Base-by-base conservation (phyloP, 139 green algal species). In the Chlamydomonas sp. region DNA sequence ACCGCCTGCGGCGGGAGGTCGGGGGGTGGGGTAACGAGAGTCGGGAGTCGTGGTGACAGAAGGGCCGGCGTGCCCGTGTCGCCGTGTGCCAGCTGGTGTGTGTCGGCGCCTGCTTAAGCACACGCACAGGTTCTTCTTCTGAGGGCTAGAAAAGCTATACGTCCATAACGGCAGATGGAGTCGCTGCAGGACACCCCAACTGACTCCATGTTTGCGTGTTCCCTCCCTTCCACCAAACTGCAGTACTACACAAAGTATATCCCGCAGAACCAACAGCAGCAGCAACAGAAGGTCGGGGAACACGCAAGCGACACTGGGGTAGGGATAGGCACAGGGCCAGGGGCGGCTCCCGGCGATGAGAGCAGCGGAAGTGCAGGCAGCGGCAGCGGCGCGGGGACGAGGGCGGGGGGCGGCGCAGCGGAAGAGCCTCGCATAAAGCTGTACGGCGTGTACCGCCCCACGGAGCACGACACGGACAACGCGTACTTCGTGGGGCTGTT, bases 181-280 rank as follows among this genome's bases (percentile, higher is more conserved):
- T 49, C 3, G 63, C 3, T 59, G 49, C 3, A 3, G 9, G 59
- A 82, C 15, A 61, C 15, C 5, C 15, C 71, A 16, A 73, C 67
- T 12, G 67, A n/a, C 71, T 12, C 4, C 18, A 3, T 6, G 58
- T 20, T 20, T 77, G 20, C 71, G 3, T 58, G 5, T 10, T 20
- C 20, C 9, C 3, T 20, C 18, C 71, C 71, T 59, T 5, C 18
- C 71, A 3, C 2, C 71, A 18, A 58, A 77, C 68, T 58, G n/a
- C 71, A 86, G 82, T 87, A 87, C 83, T 87, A 87, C 74, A 5
- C 83, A 62, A 79, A 79, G 62, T 87, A 81, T 63, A 10, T 87
- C 20, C 71, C 83, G 10, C 81, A 60, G 2, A 8, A 60, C 78
- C 20, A 3, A n/a, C 31, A 7, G 31, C 73, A 62, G 16, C 73